These are phyloP conservation scores for Zygotorulaspora florentina DNA, from an alignment of 805 yeast genomes.

Conservation along the genomic window DNA sequence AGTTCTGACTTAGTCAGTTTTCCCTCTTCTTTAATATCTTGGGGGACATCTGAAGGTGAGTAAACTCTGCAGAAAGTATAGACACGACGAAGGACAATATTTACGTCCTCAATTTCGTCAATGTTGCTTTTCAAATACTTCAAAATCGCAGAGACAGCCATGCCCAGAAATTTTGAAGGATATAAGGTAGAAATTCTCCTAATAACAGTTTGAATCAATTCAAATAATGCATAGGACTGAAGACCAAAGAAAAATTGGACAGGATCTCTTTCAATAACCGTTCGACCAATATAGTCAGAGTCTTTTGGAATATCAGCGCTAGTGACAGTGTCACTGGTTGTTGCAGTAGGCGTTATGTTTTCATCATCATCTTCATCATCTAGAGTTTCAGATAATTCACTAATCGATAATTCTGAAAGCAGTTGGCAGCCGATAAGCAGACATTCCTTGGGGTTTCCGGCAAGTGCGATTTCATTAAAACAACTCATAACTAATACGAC, in stretches of 20 bases:
- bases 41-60: conserved; percentile 44
- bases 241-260: conserved; percentile 43
- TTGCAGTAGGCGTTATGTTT: background rate
- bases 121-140: conserved; percentile 46
- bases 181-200: conserved; percentile 60
- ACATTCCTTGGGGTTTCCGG: conserved; percentile 80
- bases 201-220: conserved; percentile 56
- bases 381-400: conserved; percentile 6
- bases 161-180: conserved; percentile 76
- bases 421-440: conserved; percentile 68
- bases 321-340: conserved; percentile 1
- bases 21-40: conserved; percentile 25
- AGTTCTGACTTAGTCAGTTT: conserved; percentile 36
- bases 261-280: conserved; percentile 16
- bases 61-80: conserved; percentile 61
- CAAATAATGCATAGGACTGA: conserved; percentile 62
- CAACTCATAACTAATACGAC: conserved; percentile 39
- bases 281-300: conserved; percentile 13
- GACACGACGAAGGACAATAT: conserved; percentile 55
- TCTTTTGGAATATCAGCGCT: conserved; percentile 10
- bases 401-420: conserved; percentile 31
- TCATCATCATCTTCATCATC: conserved; percentile 12
- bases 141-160: conserved; percentile 57
- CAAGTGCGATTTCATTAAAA: conserved; percentile 58
- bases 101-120: conserved; percentile 32